These are phyloP conservation scores for Aspergillus sp. DNA, from an alignment of 2,329 filamentous ascomycete genomes.

Conservation along the genomic window DNA sequence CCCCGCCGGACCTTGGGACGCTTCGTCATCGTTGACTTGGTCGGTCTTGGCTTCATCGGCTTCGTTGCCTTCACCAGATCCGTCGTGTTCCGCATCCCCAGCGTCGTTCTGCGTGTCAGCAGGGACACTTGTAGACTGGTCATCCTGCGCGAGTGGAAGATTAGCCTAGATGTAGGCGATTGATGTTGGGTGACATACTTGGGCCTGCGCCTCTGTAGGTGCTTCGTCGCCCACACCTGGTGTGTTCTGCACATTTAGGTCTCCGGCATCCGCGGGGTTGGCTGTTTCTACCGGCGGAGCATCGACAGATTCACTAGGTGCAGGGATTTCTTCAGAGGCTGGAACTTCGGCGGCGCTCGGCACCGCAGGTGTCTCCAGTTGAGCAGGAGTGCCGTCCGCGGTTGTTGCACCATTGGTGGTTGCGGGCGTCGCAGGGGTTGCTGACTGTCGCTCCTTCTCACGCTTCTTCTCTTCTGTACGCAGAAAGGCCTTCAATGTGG, in stretches of 20 bases:
- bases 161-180: neutral
- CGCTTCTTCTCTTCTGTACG: constrained; percentile 90
- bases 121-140: constrained; percentile 14
- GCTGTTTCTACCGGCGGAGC: constrained; percentile 18
- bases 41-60: constrained; percentile 12
- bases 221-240: constrained; percentile 10
- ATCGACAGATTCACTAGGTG: constrained; percentile 17
- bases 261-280: constrained; percentile 8
- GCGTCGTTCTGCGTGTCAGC: constrained; percentile 12
- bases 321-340: constrained; percentile 6
- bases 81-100: constrained; percentile 15
- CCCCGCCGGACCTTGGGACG: constrained; percentile 12
- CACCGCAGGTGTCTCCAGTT: constrained; percentile 19
- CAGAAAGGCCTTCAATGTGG: constrained; percentile 87
- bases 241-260: constrained; percentile 11
- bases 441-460: constrained; percentile 58
- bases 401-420: constrained; percentile 29
- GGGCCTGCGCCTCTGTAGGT: constrained; percentile 8
- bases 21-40: constrained; percentile 21
- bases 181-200: constrained; percentile 21
- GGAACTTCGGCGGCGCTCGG: constrained; percentile 23
- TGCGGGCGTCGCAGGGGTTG: constrained; percentile 39
- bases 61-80: constrained; percentile 18
- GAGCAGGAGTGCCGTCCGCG: constrained; percentile 21
- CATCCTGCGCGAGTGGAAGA: constrained; percentile 14